A percentile compares a stretch with the other conserved stretches of the same genome.
phyloP scores from a whole-genome alignment of 768 basidiomycete genomes.

The Zangia roseola region DNA sequence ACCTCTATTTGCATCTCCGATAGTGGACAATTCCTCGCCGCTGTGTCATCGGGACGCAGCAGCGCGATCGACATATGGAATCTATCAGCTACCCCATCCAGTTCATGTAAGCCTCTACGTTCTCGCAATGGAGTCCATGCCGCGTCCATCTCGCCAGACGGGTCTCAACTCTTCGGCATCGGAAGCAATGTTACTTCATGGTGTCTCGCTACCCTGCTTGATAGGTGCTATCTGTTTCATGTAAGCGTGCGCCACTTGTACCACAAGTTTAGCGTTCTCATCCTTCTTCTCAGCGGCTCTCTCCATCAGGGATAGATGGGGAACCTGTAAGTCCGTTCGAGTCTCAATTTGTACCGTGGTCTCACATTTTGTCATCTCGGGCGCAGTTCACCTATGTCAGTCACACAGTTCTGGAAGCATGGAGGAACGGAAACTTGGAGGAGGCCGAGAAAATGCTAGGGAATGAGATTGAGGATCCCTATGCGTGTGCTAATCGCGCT shows the following conservation, averaged over 20 bases:
- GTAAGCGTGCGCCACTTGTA: neutral
- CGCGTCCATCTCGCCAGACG: constrained; percentile 5
- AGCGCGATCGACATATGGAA: constrained; percentile 14
- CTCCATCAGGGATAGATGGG: neutral
- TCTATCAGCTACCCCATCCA: neutral
- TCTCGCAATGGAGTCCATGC: neutral
- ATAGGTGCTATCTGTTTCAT: neutral
- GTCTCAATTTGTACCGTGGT: neutral
- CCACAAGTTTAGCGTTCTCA: neutral
- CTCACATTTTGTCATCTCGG: neutral
- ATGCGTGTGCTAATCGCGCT: constrained; percentile 15
- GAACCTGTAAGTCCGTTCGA: constrained; percentile 5
- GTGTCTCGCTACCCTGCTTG: neutral
- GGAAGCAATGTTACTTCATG: constrained; percentile 1
- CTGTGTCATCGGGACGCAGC: constrained; percentile 6
- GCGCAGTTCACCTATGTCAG: constrained; percentile 15
- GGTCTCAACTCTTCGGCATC: neutral
- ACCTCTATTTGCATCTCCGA: constrained; percentile 5
- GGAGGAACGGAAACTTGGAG: constrained; percentile 7
- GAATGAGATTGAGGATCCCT: constrained; percentile 10
- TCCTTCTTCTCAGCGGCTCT: constrained; percentile 1
- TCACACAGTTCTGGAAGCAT: neutral
- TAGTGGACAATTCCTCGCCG: constrained; percentile 7
- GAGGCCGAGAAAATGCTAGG: constrained; percentile 7
- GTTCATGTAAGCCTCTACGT: neutral